Base-by-base conservation (phyloP, 306 rosid species). In the Citrullus mucosospermus region DNA sequence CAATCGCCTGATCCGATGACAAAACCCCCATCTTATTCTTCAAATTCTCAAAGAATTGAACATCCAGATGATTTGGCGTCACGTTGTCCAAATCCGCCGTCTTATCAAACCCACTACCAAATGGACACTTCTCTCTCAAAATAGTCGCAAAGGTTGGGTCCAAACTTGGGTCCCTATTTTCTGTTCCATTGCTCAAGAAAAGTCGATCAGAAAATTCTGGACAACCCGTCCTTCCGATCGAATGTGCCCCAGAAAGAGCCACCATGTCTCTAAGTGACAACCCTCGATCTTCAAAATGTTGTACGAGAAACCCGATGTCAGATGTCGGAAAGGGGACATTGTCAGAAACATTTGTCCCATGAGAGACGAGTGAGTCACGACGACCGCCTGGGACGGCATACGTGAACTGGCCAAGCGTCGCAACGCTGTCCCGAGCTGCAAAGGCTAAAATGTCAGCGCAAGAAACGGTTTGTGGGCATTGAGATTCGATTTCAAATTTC, bases 211-310 rank as follows among this genome's bases (percentile, higher is more conserved):
- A 8, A 36, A 78, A 65, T 48, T 20, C 51, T 4, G 30, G 46
- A 74, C 81, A 78, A 43, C 60, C 75, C 1, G 81, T 46, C 11
- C 51, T 61, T 13, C 81, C 81, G 6, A 78, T 78, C 6, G 81
- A 78, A 60, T 78, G 81, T 36, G 81, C 81, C 13, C 81, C 81
- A 30, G 81, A 78, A 30, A 78, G 81, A 3, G 81, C 75, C 17
- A 78, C 75, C n/a, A 38, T 38, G 51, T 78, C 81, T 9, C 46
- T 53, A 4, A 78, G 46, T 3, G 81, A 44, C 17, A 78, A 7
- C 16, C 81, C 81, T 78, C 70, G 68, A 0, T 18, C 2, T 30
- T 65, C 34, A 25, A 78, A 78, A 62, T 62, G 54, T 55, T 51
- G 7, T 60, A 32, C 14, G n/a, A 78, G 43, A 8, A 14, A 15